Percentiles rank a stretch among this genome's conserved stretches.
Evolutionary conservation across 2,329 filamentous ascomycete species (phyloP).

Genomic region (Cladorrhinum sp.): DNA sequence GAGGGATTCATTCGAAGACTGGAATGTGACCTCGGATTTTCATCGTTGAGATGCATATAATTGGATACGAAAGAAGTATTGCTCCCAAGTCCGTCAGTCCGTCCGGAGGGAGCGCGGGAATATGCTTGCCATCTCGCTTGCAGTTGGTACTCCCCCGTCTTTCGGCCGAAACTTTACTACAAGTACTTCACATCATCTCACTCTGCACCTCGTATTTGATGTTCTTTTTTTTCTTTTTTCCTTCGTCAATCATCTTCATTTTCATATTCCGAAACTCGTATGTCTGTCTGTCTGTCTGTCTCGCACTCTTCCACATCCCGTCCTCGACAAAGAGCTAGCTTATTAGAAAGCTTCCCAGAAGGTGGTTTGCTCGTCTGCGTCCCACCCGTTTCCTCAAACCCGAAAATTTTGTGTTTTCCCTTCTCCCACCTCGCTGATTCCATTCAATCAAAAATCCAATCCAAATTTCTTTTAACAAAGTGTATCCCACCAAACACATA

Average conservation of each 20-base stretch:
- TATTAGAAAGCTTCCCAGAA: no score
- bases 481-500: no score
- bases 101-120: no score
- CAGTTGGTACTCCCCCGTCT: no score
- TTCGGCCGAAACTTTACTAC: no score
- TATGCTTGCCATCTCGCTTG: no score
- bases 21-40: no score
- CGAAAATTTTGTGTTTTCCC: not conserved
- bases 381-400: not conserved
- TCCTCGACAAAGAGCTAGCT: not conserved
- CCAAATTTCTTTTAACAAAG: not conserved
- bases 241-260: slow-evolving; percentile 21
- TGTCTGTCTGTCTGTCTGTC: slow-evolving; percentile 4
- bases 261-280: slow-evolving; percentile 14
- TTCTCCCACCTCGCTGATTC: not conserved
- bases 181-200: not conserved
- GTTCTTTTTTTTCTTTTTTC: not conserved
- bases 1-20: no score
- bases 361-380: no score
- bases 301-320: not conserved
- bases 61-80: no score
- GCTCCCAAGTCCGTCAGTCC: no score
- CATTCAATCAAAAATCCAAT: not conserved
- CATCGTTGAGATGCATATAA: no score
- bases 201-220: not conserved